Percentiles rank a stretch among this genome's conserved stretches.
phyloP scores from a whole-genome alignment of 208 protist genomes.

The Novymonas esmeraldas region DNA sequence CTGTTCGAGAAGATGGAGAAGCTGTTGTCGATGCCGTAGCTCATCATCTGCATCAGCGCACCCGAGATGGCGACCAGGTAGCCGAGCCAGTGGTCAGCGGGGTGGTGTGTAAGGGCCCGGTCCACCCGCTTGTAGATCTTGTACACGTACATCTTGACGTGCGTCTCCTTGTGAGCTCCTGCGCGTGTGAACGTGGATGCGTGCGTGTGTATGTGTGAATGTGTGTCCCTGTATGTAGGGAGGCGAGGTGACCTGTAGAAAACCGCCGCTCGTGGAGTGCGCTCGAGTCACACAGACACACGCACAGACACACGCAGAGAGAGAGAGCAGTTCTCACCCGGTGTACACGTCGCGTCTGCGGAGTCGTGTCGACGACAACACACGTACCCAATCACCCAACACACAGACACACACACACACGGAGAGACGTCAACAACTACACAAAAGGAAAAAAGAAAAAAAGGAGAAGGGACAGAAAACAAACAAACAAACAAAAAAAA shows the following conservation, averaged over 20 bases:
- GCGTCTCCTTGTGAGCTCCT: too few relatives aligned
- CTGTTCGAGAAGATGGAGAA: conserved; percentile 73
- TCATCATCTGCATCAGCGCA: conserved; percentile 85
- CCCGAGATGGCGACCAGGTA: conserved; percentile 79
- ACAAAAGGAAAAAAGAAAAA: conserved; percentile 4
- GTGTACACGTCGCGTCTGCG: too few relatives aligned
- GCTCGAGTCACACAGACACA: neutral
- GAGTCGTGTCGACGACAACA: too few relatives aligned
- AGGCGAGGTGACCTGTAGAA: neutral
- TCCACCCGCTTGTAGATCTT: conserved; percentile 22
- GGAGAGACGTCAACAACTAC: too few relatives aligned
- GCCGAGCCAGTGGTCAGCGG: conserved; percentile 74
- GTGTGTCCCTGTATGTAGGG: conserved; percentile 8
- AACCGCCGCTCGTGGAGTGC: neutral
- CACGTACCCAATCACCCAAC: too few relatives aligned
- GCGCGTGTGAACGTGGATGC: too few relatives aligned
- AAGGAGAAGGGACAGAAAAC: conserved; percentile 16
- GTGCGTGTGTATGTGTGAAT: too few relatives aligned
- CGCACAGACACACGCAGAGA: neutral
- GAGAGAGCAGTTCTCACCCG: too few relatives aligned
- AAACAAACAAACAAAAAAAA: too few relatives aligned
- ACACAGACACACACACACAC: neutral
- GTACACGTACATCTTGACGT: too few relatives aligned
- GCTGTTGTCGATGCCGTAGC: conserved; percentile 87
- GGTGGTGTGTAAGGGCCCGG: conserved; percentile 44